Percentiles rank a stretch among this genome's conserved stretches.
Evolutionary conservation across 2,329 filamentous ascomycete genomes (phyloP).

Genomic region (Atkinsonella hypoxylon): DNA sequence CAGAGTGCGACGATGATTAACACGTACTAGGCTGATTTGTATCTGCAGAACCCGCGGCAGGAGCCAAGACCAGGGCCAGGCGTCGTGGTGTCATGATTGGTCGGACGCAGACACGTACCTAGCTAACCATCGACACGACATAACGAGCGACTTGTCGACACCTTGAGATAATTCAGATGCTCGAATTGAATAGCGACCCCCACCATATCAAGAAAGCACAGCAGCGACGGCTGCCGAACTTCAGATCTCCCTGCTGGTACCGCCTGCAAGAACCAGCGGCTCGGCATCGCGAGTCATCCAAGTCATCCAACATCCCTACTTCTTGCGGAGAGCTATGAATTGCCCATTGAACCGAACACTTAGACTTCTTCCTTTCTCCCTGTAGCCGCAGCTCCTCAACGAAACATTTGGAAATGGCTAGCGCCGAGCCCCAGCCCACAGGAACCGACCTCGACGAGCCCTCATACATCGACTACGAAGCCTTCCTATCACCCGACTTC

Average conservation of each 20-base stretch:
- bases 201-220: too few species aligned
- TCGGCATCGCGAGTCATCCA: too few species aligned
- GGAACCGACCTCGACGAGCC: slow-evolving; percentile 37
- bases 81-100: neutral
- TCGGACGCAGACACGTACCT: too few species aligned
- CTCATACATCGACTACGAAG: slow-evolving; percentile 93
- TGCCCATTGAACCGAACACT: neutral
- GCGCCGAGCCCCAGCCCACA: neutral
- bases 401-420: neutral
- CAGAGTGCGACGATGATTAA: neutral
- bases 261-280: too few species aligned
- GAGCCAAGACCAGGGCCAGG: neutral
- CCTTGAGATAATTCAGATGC: too few species aligned
- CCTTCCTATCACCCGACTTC: slow-evolving; percentile 76
- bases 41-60: neutral
- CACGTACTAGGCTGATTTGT: neutral
- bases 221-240: neutral
- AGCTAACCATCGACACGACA: too few species aligned
- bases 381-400: neutral
- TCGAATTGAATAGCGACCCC: too few species aligned
- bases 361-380: neutral
- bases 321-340: neutral
- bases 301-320: neutral
- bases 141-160: too few species aligned
- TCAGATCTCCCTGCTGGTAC: neutral